A percentile compares a stretch with the other conserved stretches of the same genome.
phyloP scores from a whole-genome alignment of 345 rosid species.

The Populus nigra region DNA sequence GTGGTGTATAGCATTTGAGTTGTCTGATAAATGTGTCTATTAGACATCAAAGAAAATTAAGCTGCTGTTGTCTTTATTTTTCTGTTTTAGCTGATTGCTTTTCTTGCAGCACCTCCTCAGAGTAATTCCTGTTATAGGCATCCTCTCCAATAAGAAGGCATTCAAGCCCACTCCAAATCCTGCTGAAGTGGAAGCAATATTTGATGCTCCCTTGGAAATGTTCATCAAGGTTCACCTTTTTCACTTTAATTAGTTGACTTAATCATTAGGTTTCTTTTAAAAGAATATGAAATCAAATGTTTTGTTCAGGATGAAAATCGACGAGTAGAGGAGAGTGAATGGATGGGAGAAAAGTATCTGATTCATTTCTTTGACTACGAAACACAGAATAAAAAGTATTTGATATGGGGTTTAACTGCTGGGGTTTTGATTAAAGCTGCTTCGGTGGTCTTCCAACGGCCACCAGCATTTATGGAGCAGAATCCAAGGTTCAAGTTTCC shows the following conservation, averaged over 20 bases:
- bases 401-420: constrained; percentile 79
- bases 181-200: constrained; percentile 80
- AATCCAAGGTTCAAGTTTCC: constrained; percentile 64
- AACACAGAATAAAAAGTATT: constrained; percentile 42
- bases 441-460: constrained; percentile 56
- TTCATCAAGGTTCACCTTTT: constrained; percentile 63
- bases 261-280: not conserved
- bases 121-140: constrained; percentile 84
- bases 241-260: constrained; percentile 7
- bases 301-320: constrained; percentile 65
- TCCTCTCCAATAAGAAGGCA: constrained; percentile 48
- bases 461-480: constrained; percentile 59
- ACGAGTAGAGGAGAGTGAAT: constrained; percentile 60
- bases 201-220: constrained; percentile 93
- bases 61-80: not conserved
- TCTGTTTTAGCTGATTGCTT: constrained; percentile 14
- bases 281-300: not conserved
- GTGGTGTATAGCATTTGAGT: not conserved
- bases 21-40: not conserved
- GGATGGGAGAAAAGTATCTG: constrained; percentile 55
- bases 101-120: constrained; percentile 78
- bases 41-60: not conserved
- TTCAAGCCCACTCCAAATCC: constrained; percentile 71
- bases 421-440: constrained; percentile 71
- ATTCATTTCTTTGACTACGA: constrained; percentile 63